These are phyloP conservation scores for Hypoxylon sp. DNA, from an alignment of 2,329 filamentous ascomycete species.

Conservation along the genomic window DNA sequence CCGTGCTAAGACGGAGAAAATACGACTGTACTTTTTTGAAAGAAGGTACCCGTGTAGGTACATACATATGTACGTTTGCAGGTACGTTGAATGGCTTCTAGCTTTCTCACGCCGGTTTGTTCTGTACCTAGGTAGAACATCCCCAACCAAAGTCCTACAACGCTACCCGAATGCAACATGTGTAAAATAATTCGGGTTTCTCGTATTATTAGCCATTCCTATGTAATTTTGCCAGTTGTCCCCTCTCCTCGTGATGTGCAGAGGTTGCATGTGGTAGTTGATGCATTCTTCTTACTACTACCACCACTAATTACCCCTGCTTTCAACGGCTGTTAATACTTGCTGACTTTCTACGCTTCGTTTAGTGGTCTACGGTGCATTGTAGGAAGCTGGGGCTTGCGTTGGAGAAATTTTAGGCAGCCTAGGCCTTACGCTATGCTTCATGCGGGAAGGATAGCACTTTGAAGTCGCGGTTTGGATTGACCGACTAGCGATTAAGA, in stretches of 20 bases:
- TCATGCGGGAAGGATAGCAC: conserved; percentile 9
- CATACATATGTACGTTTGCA: neutral
- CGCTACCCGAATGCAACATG: conserved; percentile 10
- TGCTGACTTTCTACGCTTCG: conserved; percentile 35
- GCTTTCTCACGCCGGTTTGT: neutral
- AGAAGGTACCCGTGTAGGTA: conserved; percentile 13
- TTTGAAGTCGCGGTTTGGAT: conserved; percentile 6
- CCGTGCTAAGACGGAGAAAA: conserved; percentile 2
- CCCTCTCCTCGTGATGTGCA: conserved; percentile 31
- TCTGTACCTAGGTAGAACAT: neutral
- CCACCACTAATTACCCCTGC: conserved; percentile 1
- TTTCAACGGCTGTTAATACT: conserved; percentile 9
- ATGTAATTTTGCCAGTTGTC: conserved; percentile 11
- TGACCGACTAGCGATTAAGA: conserved; percentile 4
- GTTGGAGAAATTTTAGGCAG: conserved; percentile 12
- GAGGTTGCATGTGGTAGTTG: conserved; percentile 1
- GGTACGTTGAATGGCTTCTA: neutral
- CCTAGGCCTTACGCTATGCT: conserved; percentile 16
- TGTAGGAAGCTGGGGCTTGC: conserved; percentile 2
- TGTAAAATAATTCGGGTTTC: neutral
- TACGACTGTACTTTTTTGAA: conserved; percentile 1
- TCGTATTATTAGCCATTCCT: conserved; percentile 7
- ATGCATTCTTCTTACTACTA: conserved; percentile 8
- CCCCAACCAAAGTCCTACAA: neutral
- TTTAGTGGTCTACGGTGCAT: conserved; percentile 23